Conservation (phyloP, 176 grass and related monocot species). For the Ampelocalamus luodianensis region DNA sequence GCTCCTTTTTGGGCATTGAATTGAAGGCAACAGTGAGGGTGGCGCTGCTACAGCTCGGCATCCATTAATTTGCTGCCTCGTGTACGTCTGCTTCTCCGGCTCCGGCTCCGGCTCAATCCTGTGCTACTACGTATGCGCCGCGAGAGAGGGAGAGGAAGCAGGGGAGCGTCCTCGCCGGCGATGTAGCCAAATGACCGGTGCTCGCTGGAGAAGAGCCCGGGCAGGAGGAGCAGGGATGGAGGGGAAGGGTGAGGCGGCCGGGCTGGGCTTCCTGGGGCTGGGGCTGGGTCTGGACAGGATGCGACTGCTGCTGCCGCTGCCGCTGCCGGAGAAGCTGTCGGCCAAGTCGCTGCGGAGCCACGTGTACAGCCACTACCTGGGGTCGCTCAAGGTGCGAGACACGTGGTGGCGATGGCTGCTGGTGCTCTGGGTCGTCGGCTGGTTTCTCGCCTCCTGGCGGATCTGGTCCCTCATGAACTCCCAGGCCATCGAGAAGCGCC, state of each 20-base stretch:
- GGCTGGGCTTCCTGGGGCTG: slow-evolving; percentile 44
- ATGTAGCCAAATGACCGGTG: slow-evolving; percentile 44
- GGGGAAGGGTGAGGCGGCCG: slow-evolving; percentile 9
- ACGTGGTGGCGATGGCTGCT: slow-evolving; percentile 52
- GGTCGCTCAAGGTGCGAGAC: slow-evolving; percentile 44
- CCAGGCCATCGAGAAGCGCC: slow-evolving; percentile 57
- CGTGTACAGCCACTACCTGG: slow-evolving; percentile 56
- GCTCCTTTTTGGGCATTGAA: slow-evolving; percentile 22
- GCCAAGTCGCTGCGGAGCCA: slow-evolving; percentile 54
- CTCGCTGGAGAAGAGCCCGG: neutral
- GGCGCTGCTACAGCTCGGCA: slow-evolving; percentile 22
- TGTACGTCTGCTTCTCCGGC: neutral
- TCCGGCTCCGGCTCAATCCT: neutral
- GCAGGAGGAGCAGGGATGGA: slow-evolving; percentile 36
- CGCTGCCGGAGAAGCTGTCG: slow-evolving; percentile 63
- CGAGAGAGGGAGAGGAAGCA: neutral
- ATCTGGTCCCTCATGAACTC: slow-evolving; percentile 47
- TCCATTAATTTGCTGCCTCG: slow-evolving; percentile 23
- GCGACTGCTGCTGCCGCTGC: slow-evolving; percentile 26
- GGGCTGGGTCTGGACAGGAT: slow-evolving; percentile 34
- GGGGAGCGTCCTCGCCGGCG: neutral
- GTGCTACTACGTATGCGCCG: slow-evolving; percentile 22
- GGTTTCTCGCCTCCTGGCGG: slow-evolving; percentile 12
- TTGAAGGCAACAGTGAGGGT: neutral
- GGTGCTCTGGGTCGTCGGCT: slow-evolving; percentile 50